These are phyloP conservation scores for Ephemerocybe angulata DNA, from an alignment of 768 basidiomycete genomes.

Conservation along the genomic window DNA sequence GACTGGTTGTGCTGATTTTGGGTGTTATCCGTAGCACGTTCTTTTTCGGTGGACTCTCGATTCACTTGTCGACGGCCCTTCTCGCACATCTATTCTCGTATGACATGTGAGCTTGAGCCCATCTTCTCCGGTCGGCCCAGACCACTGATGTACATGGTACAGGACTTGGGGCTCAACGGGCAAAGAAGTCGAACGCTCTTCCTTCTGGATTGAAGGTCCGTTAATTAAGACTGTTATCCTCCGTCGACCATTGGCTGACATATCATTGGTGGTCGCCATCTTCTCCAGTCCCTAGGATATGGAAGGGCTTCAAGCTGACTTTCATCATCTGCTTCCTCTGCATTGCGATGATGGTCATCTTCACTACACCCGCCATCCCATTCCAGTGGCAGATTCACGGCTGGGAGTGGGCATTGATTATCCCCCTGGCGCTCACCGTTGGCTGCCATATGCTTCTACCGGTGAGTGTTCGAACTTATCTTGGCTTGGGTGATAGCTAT, in stretches of 20 bases:
- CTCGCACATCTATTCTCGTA: constrained; percentile 69
- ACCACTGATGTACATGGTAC: constrained; percentile 1
- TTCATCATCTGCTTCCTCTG: constrained; percentile 58
- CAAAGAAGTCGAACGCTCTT: constrained; percentile 84
- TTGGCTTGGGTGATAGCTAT: constrained; percentile 6
- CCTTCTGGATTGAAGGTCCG: constrained; percentile 78
- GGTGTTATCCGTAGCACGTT: constrained; percentile 44
- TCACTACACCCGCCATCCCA: constrained; percentile 54
- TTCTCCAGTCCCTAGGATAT: constrained; percentile 66
- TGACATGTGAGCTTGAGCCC: constrained; percentile 38
- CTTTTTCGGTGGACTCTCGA: constrained; percentile 74
- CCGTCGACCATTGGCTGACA: background rate
- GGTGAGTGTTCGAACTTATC: constrained; percentile 36
- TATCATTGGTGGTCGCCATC: constrained; percentile 2
- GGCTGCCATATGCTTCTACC: constrained; percentile 73
- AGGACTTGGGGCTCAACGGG: constrained; percentile 57
- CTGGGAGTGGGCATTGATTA: constrained; percentile 63
- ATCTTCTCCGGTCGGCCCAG: background rate
- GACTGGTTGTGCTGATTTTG: constrained; percentile 3
- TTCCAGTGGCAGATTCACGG: constrained; percentile 64
- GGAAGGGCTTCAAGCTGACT: constrained; percentile 74
- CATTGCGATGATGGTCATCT: constrained; percentile 60
- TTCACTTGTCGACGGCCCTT: constrained; percentile 65
- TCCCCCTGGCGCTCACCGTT: constrained; percentile 67
- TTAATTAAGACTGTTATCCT: background rate